These are phyloP conservation scores for Carnegiea gigantea DNA, from an alignment of 179 eudicot species.

Conservation along the genomic window DNA sequence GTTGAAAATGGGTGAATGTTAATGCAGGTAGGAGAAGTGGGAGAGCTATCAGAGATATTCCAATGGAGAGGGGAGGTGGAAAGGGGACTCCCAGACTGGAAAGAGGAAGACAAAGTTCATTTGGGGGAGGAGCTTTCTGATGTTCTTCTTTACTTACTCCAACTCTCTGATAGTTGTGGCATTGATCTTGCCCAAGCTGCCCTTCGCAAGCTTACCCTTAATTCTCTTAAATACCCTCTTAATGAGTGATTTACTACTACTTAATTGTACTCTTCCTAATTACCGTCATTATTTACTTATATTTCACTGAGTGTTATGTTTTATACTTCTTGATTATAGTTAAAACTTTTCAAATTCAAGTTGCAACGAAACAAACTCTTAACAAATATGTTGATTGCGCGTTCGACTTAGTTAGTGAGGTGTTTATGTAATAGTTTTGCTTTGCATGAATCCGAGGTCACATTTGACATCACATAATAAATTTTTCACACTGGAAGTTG, in stretches of 20 bases:
- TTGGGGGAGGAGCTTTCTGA: conserved; percentile 73
- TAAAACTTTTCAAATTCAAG: no score
- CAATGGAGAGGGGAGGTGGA: conserved; percentile 79
- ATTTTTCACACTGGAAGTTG: no score
- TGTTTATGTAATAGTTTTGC: no score
- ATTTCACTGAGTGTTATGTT: no score
- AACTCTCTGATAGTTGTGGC: conserved; percentile 67
- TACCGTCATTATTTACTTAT: not conserved
- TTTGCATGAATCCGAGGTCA: no score
- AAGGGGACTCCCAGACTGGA: conserved; percentile 60
- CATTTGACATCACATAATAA: no score
- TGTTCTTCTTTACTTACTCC: conserved; percentile 62
- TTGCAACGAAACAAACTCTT: no score
- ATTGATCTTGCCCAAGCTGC: conserved; percentile 64
- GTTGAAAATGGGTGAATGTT: not conserved
- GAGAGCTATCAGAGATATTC: conserved; percentile 66
- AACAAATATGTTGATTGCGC: no score
- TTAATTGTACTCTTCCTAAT: no score
- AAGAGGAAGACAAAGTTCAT: conserved; percentile 63
- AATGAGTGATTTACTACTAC: not conserved
- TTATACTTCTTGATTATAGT: no score
- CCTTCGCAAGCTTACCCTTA: conserved; percentile 57
- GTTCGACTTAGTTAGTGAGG: no score
- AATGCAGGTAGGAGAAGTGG: conserved; percentile 67
- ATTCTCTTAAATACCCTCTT: conserved; percentile 59